Evolutionary conservation across 352 stramenopile genomes (phyloP), one percentile per base, ranked within the genome.

Genomic region (Globisporangium carolinianum): DNA sequence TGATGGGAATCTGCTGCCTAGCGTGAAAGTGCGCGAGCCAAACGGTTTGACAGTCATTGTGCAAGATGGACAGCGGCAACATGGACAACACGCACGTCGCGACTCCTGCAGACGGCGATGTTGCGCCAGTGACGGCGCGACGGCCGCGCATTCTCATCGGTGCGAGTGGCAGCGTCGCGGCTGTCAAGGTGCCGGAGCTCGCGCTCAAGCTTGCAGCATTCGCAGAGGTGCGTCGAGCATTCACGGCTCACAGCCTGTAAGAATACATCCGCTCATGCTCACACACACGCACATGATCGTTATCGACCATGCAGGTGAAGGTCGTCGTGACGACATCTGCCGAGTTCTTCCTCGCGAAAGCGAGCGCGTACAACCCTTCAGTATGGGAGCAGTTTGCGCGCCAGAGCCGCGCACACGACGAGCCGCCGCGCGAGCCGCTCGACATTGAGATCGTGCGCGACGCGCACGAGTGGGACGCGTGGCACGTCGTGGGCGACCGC

Each of bases 161-260:
- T 39, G 86, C 77, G 9, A 93, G 79, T 56, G 89, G 87, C 53
- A 96, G 85, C 57, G 89, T 97, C 38, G 87, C 89, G 53, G 83
- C 83, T 3, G 79, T 97, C 47, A 97, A 96, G 62, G 68, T 94
- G 43, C 86, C 89, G 17, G 84, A 95, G 67, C 69, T 96, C 8
- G 83, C 79, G 8, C 63, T 86, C 11, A 71, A 71, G 47, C 68
- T 97, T 4, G 53, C 65, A 6, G 66, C 66, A 46, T 73, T 68
- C 6, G 76, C 72, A 32, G 81, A 96, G 62, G 86, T 94, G 45
- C 0, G 63, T 18, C 0, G 62, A n/a, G 0, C 14, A 10, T 53
- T 17, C 17, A 10, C 6, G n/a, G 17, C 7, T 54, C 24, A 17
- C 17, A 43, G 12, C 51, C 51, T 7, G 7, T 17, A 14, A n/a